phyloP scores from a whole-genome alignment of 1,284 basidiomycete genomes.

The Rhodotorula sp. region DNA sequence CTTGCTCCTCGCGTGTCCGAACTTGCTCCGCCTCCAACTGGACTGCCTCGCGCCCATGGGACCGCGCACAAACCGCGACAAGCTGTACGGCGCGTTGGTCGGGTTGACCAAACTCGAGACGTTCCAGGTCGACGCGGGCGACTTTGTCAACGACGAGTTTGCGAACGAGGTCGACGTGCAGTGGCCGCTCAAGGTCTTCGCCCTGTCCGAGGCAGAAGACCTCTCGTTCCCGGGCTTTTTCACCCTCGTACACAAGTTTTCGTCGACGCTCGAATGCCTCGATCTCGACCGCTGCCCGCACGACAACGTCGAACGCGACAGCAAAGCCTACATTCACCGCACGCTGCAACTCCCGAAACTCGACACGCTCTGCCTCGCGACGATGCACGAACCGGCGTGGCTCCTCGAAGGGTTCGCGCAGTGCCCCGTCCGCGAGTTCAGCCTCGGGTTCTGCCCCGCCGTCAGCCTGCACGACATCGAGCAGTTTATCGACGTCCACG shows the following conservation, averaged over 20 bases:
- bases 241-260: conserved; percentile 25
- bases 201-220: conserved; percentile 22
- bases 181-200: conserved; percentile 23
- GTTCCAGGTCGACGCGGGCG: conserved; percentile 5
- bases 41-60: conserved; percentile 8
- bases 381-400: conserved; percentile 19
- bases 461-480: conserved; percentile 17
- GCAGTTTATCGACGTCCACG: conserved; percentile 21
- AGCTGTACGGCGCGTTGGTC: conserved; percentile 11
- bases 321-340: conserved; percentile 5
- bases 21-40: conserved; percentile 21
- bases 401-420: conserved; percentile 22
- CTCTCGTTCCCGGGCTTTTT: conserved; percentile 26
- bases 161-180: conserved; percentile 3
- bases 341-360: conserved; percentile 24
- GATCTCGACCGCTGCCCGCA: conserved; percentile 27
- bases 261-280: conserved; percentile 22
- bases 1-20: conserved; percentile 15
- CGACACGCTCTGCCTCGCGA: conserved; percentile 31
- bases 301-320: conserved; percentile 14
- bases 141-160: conserved; percentile 25
- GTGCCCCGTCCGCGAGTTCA: conserved; percentile 16
- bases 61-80: not conserved
- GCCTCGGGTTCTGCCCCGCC: conserved; percentile 30
- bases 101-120: conserved; percentile 13